A percentile compares a stretch with the other conserved stretches of the same genome.
phyloP scores from a whole-genome alignment of 2,329 filamentous ascomycete species.

The Botrytis byssoidea region DNA sequence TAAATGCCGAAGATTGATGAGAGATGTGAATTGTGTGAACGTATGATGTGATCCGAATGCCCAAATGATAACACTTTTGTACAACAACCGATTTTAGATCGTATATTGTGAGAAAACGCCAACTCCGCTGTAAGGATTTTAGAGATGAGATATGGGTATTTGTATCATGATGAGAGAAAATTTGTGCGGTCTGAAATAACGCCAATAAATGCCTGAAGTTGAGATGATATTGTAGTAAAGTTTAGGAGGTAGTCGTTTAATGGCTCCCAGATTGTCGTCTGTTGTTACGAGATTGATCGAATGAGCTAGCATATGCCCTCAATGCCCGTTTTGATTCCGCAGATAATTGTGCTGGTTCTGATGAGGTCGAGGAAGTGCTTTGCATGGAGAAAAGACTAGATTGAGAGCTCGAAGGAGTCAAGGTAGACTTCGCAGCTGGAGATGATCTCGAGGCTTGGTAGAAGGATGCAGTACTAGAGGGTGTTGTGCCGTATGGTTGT shows the following conservation, averaged over 20 bases:
- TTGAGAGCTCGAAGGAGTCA: slow-evolving; percentile 75
- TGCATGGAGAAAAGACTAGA: slow-evolving; percentile 79
- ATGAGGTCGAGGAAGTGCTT: slow-evolving; percentile 55
- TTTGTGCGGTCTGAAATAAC: slow-evolving; percentile 27
- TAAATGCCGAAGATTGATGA: slow-evolving; percentile 13
- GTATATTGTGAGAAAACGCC: slow-evolving; percentile 32
- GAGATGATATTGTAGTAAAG: slow-evolving; percentile 22
- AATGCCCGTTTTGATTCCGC: slow-evolving; percentile 77
- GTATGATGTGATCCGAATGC: slow-evolving; percentile 11
- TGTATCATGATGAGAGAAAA: slow-evolving; percentile 32
- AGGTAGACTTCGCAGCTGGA: slow-evolving; percentile 43
- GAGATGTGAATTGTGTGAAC: slow-evolving; percentile 10
- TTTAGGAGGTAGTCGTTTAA: slow-evolving; percentile 22
- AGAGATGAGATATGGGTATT: slow-evolving; percentile 32
- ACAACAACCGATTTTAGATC: slow-evolving; percentile 32
- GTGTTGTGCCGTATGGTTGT: slow-evolving; percentile 55
- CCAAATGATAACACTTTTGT: slow-evolving; percentile 35
- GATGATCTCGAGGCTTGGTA: slow-evolving; percentile 52
- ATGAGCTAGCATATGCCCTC: slow-evolving; percentile 81
- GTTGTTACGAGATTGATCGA: slow-evolving; percentile 61
- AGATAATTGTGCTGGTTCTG: slow-evolving; percentile 60
- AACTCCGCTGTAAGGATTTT: slow-evolving; percentile 29
- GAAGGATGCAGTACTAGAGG: slow-evolving; percentile 38
- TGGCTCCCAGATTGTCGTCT: slow-evolving; percentile 37
- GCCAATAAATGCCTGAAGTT: slow-evolving; percentile 31